Conservation (phyloP, 2,329 filamentous ascomycete genomes). For the Acarospora socialis region DNA sequence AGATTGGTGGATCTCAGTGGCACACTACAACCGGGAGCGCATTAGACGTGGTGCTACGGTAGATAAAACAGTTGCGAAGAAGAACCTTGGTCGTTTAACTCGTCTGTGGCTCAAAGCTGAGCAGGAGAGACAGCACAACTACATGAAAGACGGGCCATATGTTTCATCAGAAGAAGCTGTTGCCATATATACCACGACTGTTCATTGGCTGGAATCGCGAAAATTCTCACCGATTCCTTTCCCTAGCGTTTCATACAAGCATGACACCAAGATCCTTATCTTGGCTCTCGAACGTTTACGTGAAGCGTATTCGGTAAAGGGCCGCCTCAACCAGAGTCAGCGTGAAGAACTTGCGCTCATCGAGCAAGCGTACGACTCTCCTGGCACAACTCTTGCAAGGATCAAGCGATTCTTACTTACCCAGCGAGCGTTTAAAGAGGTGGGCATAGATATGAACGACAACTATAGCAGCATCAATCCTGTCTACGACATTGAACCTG, state of each 20-base stretch:
- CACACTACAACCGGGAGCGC: slow-evolving; percentile 95
- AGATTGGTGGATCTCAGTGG: slow-evolving; percentile 99
- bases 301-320: slow-evolving; percentile 96
- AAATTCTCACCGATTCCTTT: slow-evolving; percentile 99
- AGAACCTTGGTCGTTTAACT: slow-evolving; percentile 89
- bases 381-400: slow-evolving; percentile 83
- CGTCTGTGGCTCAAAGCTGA: slow-evolving; percentile 95
- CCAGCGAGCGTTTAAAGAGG: slow-evolving; percentile 96
- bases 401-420: slow-evolving; percentile 97
- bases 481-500: slow-evolving; percentile 96
- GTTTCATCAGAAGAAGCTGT: slow-evolving; percentile 97
- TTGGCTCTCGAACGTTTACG: slow-evolving; percentile 82
- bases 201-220: slow-evolving; percentile 95
- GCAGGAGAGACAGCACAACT: slow-evolving; percentile 97
- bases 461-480: slow-evolving; percentile 99
- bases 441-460: slow-evolving; percentile 99
- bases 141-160: slow-evolving; percentile 98
- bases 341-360: slow-evolving; percentile 93
- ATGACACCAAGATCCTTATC: slow-evolving; percentile 97
- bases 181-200: slow-evolving; percentile 95
- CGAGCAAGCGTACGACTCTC: slow-evolving; percentile 95
- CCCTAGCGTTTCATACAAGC: slow-evolving; percentile 97
- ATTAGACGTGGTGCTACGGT: slow-evolving; percentile 93
- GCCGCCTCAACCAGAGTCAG: slow-evolving; percentile 90
- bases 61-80: slow-evolving; percentile 98